Evolutionary conservation across 805 yeast species (phyloP), one percentile per base, ranked within the genome.

Genomic region (Kurtzmaniella cleridarum): DNA sequence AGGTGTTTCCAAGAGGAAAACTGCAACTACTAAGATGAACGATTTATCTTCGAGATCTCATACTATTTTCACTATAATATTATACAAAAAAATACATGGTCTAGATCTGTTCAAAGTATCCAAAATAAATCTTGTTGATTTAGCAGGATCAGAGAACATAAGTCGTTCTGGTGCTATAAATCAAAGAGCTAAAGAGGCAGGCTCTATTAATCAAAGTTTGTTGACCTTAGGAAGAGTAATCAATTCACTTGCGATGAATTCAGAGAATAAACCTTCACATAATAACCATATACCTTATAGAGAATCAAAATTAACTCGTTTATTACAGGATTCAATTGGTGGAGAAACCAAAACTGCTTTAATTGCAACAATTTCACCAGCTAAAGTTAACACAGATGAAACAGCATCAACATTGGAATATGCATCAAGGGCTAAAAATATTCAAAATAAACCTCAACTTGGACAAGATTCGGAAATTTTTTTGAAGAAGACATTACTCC

Each of bases 61-160:
- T 54, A 79, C 91, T 1, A 79, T 84, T 3, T 84, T 84, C 57
- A 78, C 89, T 2, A 70, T 84, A 23, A 73, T 71, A 33, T 58
- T 84, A 26, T 75, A 73, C 51, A 76, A 69, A 49, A 71, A 70
- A 41, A 36, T 5, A 41, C 38, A 24, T 45, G 46, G 32, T 13
- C 41, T 36, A n/a, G 44, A 41, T 3, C 47, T 38, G 31, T 57
- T 40, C 46, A 53, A 66, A 2, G 71, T 75, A 2, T 81, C 88
- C 5, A 87, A 86, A 52, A 72, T 87, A 55, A 87, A 89, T 54
- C 64, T 89, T 16, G 98, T 91, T 5, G 98, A 91, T 64, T 69
- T 91, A 46, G 98, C 98, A 0, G 98, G 98, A 0, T 85, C 95
- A 4, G 98, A 91, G 57, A 90, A 90, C 55, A 82, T 91, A 39